Percentiles rank a stretch among this genome's conserved stretches.
Evolutionary conservation across 805 yeast species (phyloP).

Genomic region (Helenozyma baotianmanensis): DNA sequence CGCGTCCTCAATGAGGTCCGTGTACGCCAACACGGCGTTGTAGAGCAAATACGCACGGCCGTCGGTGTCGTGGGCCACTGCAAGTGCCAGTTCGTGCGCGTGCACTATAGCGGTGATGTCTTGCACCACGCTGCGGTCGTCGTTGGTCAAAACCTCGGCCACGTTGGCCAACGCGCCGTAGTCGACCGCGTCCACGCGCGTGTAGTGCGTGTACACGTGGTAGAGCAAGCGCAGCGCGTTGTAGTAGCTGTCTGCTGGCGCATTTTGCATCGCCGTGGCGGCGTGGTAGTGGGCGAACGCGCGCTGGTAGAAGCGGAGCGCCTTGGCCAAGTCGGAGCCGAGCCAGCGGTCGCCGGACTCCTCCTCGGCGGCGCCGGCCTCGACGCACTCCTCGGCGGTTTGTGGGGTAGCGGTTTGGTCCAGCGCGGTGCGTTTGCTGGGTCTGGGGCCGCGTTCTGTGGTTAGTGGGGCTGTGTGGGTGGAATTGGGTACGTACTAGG

Average conservation of each 20-base stretch:
- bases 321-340: constrained; percentile 59
- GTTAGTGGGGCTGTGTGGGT: constrained; percentile 3
- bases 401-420: constrained; percentile 4
- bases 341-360: constrained; percentile 78
- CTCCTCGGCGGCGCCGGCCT: constrained; percentile 55
- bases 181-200: constrained; percentile 34
- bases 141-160: constrained; percentile 27
- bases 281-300: constrained; percentile 43
- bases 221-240: constrained; percentile 56
- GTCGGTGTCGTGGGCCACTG: constrained; percentile 11
- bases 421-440: constrained; percentile 5
- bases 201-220: constrained; percentile 51
- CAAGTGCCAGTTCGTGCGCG: constrained; percentile 37
- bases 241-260: constrained; percentile 45
- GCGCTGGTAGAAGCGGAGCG: constrained; percentile 58
- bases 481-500: too few species aligned
- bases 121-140: constrained; percentile 35
- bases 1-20: constrained; percentile 41
- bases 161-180: constrained; percentile 26
- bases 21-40: constrained; percentile 44
- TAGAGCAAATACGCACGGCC: constrained; percentile 36
- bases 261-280: constrained; percentile 5
- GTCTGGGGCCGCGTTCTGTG: constrained; percentile 8
- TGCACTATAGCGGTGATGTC: constrained; percentile 29
- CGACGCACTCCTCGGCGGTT: constrained; percentile 51